Evolutionary conservation across 1,284 basidiomycete genomes (phyloP).

Genomic region (Fomitiporia mediterranea): DNA sequence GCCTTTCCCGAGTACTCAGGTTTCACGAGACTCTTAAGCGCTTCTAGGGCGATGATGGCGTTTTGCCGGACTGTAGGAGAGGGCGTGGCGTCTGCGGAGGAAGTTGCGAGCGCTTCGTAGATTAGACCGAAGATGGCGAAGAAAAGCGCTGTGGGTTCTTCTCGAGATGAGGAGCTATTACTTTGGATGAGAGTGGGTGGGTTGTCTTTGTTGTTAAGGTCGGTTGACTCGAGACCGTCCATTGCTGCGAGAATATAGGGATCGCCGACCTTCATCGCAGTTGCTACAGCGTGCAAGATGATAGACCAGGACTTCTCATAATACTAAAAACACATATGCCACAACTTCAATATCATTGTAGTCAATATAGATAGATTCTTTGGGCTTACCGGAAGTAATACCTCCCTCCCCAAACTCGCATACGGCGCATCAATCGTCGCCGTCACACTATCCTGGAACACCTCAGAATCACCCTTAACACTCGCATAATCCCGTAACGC

Average conservation of each 20-base stretch:
- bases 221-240: slow-evolving; percentile 59
- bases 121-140: slow-evolving; percentile 90
- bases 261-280: slow-evolving; percentile 71
- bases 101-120: slow-evolving; percentile 80
- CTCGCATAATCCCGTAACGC: slow-evolving; percentile 89
- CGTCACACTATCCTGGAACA: slow-evolving; percentile 64
- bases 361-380: too few species aligned
- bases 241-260: slow-evolving; percentile 72
- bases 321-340: slow-evolving; percentile 57
- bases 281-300: slow-evolving; percentile 85
- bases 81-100: slow-evolving; percentile 53
- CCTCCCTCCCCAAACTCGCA: slow-evolving; percentile 84
- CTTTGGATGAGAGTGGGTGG: slow-evolving; percentile 24
- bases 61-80: slow-evolving; percentile 39
- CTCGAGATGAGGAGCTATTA: slow-evolving; percentile 37
- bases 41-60: slow-evolving; percentile 68
- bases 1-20: slow-evolving; percentile 79
- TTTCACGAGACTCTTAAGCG: slow-evolving; percentile 74
- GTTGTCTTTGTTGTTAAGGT: slow-evolving; percentile 23
- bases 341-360: not conserved
- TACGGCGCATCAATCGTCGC: slow-evolving; percentile 78
- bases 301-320: slow-evolving; percentile 81
- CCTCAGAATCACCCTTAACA: slow-evolving; percentile 85
- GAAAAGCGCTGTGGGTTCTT: slow-evolving; percentile 81
- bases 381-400: slow-evolving; percentile 77